Evolutionary conservation across 1,284 basidiomycete genomes (phyloP).

Genomic region (Leccinum huronense): DNA sequence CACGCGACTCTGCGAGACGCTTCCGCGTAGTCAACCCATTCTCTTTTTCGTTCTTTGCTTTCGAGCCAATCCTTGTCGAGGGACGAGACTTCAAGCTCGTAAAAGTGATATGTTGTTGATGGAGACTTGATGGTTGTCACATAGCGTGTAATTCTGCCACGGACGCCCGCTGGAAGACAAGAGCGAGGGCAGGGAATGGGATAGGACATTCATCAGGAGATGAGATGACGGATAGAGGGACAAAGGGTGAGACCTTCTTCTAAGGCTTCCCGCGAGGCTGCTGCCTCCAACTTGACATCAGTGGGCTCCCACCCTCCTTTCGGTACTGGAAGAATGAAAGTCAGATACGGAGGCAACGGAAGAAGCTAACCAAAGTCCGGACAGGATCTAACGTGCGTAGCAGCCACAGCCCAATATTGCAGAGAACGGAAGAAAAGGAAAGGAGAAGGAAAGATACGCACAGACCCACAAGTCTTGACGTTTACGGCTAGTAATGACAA

Average conservation of each 20-base stretch:
- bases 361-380: slow-evolving; percentile 9
- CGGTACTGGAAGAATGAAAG: slow-evolving; percentile 52
- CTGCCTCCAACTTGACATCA: slow-evolving; percentile 75
- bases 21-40: slow-evolving; percentile 84
- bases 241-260: slow-evolving; percentile 89
- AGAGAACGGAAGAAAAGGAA: slow-evolving; percentile 7
- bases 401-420: slow-evolving; percentile 6
- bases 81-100: slow-evolving; percentile 74
- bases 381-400: slow-evolving; percentile 15
- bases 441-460: slow-evolving; percentile 49
- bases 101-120: slow-evolving; percentile 80
- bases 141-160: slow-evolving; percentile 73
- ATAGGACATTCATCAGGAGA: slow-evolving; percentile 59
- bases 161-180: slow-evolving; percentile 66
- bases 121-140: slow-evolving; percentile 75
- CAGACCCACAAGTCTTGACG: slow-evolving; percentile 77
- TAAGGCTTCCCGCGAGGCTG: slow-evolving; percentile 82
- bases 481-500: slow-evolving; percentile 79
- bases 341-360: slow-evolving; percentile 16
- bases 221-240: slow-evolving; percentile 72
- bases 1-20: slow-evolving; percentile 69
- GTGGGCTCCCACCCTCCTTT: slow-evolving; percentile 84
- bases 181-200: slow-evolving; percentile 38
- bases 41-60: slow-evolving; percentile 67
- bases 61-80: slow-evolving; percentile 79